A percentile compares a stretch with the other conserved stretches of the same genome.
Evolutionary conservation across 75 land plant species (phyloP).

Genomic region (Selaginella tamariscina): DNA sequence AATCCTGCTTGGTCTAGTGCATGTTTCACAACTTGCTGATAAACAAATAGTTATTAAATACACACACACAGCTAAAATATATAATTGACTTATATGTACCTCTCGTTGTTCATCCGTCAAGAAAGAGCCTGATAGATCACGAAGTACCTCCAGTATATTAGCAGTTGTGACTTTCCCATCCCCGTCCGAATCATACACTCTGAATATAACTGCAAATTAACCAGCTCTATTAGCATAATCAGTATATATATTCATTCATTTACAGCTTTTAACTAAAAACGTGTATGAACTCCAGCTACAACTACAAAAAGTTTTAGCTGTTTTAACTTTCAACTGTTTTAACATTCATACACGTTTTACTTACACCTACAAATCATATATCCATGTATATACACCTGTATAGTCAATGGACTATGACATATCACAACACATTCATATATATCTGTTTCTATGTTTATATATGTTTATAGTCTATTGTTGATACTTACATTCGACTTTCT

Average conservation of each 20-base stretch:
- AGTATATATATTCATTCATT: neutral
- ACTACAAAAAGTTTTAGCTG: neutral
- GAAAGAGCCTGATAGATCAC: constrained; percentile 10
- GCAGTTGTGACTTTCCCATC: constrained; percentile 8
- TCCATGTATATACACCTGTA: too few species aligned
- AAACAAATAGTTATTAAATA: too few species aligned
- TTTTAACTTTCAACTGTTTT: neutral
- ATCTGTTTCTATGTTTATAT: neutral
- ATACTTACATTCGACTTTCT: constrained; percentile 1
- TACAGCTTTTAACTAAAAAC: neutral
- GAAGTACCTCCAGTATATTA: constrained; percentile 2
- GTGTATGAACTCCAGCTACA: neutral
- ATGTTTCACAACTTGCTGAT: constrained; percentile 47
- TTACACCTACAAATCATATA: neutral
- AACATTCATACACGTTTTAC: neutral
- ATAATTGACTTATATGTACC: neutral
- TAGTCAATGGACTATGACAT: too few species aligned
- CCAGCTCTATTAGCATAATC: neutral
- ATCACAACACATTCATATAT: neutral
- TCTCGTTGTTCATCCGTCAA: constrained; percentile 1
- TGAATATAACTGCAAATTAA: constrained; percentile 4
- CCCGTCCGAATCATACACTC: constrained; percentile 8
- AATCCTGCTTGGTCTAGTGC: constrained; percentile 63
- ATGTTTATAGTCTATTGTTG: neutral
- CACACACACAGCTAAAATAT: too few species aligned